phyloP scores from a whole-genome alignment of 2,329 filamentous ascomycete species.

The Thelonectria discophora region DNA sequence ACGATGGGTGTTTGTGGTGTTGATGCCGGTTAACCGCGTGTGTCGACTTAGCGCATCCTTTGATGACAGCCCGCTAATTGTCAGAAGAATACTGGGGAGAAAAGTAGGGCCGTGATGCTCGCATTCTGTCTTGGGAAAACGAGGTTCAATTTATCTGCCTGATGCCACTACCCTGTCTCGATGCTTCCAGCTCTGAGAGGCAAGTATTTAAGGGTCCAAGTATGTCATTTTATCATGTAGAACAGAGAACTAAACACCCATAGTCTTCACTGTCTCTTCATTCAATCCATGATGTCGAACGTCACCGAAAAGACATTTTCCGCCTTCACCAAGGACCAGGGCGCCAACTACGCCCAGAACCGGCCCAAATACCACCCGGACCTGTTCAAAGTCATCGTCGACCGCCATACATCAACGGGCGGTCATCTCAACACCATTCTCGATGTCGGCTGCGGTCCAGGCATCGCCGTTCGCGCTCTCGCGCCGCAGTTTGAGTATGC shows the following conservation, averaged over 20 bases:
- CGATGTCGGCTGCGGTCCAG: conserved; percentile 67
- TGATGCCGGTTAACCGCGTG: not conserved
- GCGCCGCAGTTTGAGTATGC: conserved; percentile 55
- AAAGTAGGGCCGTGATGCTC: conserved; percentile 2
- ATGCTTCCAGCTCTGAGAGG: not conserved
- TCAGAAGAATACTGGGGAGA: not conserved
- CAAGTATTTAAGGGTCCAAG: not conserved
- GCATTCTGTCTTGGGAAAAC: conserved; percentile 5
- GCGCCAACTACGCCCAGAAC: conserved; percentile 52
- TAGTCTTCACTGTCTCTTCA: not conserved
- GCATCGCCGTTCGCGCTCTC: conserved; percentile 56
- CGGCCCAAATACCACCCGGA: conserved; percentile 54
- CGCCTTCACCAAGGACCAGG: conserved; percentile 53
- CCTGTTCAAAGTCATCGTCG: conserved; percentile 58
- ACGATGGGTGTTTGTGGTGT: too few species aligned
- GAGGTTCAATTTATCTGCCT: not conserved
- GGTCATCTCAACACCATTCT: conserved; percentile 54
- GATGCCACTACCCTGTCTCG: not conserved
- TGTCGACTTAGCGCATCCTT: not conserved
- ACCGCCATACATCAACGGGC: conserved; percentile 56
- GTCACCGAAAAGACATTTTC: conserved; percentile 52
- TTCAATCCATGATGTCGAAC: not conserved
- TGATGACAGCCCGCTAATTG: not conserved
- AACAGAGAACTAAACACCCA: not conserved
- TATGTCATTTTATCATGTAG: not conserved